Evolutionary conservation across 2,329 filamentous ascomycete species (phyloP).

Genomic region (Aplosporella prunicola): DNA sequence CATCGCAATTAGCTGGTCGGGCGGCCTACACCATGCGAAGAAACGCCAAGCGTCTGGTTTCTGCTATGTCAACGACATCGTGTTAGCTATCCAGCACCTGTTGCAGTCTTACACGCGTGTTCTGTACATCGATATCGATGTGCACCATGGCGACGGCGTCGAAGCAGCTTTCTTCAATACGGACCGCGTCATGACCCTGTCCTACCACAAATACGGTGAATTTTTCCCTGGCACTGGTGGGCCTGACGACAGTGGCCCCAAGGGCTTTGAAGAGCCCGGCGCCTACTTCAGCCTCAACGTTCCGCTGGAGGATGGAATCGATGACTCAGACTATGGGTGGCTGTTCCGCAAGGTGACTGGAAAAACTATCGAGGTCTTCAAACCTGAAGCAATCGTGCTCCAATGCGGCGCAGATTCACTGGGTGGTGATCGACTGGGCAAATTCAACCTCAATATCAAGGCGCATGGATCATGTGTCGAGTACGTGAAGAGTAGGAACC

Average conservation of each 20-base stretch:
- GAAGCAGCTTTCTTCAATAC: constrained; percentile 87
- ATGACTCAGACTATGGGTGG: constrained; percentile 76
- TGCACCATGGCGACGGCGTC: constrained; percentile 84
- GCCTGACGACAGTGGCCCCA: constrained; percentile 74
- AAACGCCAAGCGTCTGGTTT: constrained; percentile 90
- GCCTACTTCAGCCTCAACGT: constrained; percentile 88
- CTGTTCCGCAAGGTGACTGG: constrained; percentile 78
- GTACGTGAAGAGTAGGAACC: constrained; percentile 69
- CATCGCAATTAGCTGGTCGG: constrained; percentile 96
- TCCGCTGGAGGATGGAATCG: constrained; percentile 81
- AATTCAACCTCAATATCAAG: constrained; percentile 94
- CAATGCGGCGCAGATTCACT: constrained; percentile 95
- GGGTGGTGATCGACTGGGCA: constrained; percentile 83
- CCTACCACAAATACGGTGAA: constrained; percentile 93
- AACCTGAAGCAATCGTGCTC: constrained; percentile 82
- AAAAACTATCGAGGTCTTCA: constrained; percentile 69
- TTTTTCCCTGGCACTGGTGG: constrained; percentile 93
- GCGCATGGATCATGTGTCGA: constrained; percentile 87
- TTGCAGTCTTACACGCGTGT: constrained; percentile 74
- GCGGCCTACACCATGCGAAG: constrained; percentile 92
- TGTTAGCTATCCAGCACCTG: constrained; percentile 82
- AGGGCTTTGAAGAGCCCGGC: constrained; percentile 73
- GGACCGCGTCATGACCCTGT: constrained; percentile 83
- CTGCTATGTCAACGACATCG: constrained; percentile 98
- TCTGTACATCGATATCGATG: constrained; percentile 89